Percentiles rank a stretch among this genome's conserved stretches.
These are phyloP conservation scores for Apiotrichum laibachii DNA, from an alignment of 1,284 basidiomycete species.

Conservation along the genomic window DNA sequence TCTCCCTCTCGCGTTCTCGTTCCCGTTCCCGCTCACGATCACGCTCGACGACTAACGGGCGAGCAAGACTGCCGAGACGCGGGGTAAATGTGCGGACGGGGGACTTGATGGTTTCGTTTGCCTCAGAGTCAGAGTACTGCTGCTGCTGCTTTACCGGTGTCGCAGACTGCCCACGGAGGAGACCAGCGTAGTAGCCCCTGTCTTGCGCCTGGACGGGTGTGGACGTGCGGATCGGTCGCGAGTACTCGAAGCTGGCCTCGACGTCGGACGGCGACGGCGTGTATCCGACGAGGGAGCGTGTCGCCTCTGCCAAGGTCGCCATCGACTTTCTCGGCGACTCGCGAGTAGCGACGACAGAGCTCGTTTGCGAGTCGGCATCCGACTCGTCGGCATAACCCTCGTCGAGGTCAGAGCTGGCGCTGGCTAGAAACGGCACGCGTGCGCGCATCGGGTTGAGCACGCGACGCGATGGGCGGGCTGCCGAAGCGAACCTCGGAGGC, in stretches of 20 bases:
- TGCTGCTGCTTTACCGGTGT: constrained; percentile 1
- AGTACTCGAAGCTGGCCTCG: constrained; percentile 10
- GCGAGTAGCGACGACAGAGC: constrained; percentile 5
- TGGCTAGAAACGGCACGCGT: constrained; percentile 43
- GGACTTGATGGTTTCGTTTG: constrained; percentile 8
- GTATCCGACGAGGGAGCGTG: constrained; percentile 18
- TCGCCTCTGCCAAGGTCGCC: neutral
- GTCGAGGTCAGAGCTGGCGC: constrained; percentile 45
- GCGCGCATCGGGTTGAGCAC: constrained; percentile 16
- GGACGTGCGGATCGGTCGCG: constrained; percentile 12
- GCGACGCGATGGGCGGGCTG: neutral
- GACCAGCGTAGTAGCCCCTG: constrained; percentile 4
- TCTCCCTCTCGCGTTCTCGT: too few relatives aligned
- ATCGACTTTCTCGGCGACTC: constrained; percentile 14
- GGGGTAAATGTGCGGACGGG: neutral
- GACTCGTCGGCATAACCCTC: constrained; percentile 32
- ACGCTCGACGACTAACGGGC: neutral
- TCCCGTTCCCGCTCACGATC: too few relatives aligned
- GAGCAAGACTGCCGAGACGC: neutral
- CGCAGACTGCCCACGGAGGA: neutral
- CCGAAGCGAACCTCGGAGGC: neutral
- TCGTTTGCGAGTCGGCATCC: constrained; percentile 7
- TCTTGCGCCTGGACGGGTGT: constrained; percentile 14
- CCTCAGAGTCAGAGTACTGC: constrained; percentile 12
- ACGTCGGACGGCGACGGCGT: constrained; percentile 9